Evolutionary conservation across 2,329 filamentous ascomycete genomes (phyloP), one percentile per base, ranked within the genome.

Genomic region (Diaporthe helianthi): DNA sequence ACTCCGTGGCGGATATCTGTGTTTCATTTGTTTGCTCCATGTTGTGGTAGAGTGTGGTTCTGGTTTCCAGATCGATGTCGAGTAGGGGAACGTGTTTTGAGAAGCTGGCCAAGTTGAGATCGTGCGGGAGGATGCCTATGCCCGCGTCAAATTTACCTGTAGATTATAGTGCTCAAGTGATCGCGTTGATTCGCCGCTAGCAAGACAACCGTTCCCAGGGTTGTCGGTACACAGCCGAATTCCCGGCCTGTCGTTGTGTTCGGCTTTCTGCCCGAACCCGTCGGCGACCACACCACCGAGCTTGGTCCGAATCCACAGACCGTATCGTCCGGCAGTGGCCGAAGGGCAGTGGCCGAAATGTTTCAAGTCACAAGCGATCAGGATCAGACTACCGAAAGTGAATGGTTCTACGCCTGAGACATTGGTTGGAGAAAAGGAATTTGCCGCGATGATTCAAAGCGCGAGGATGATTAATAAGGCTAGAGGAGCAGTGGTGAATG

Each of bases 401-500:
- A 31, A 15, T 12, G n/a, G 22, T 13, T 12, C 26, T 53, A 7
- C 13, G 12, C 12, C 15, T 63, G 19, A 1, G 38, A 17, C 12
- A 47, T 36, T 78, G 24, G 73, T 79, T 22, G 72, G 73, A 4
- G 63, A 73, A 0, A 75, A 77, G 3, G 75, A 83, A 22, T 79
- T 88, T 5, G 70, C 72, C 0, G 76, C 79, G 66, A 84, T 86
- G 76, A 87, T 86, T 72, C 71, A 73, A 0, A 85, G 86, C 0
- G 77, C 81, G 1, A 75, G 83, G 0, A 75, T 88, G 1, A 79
- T 87, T 2, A 88, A 87, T 71, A 86, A 85, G 4, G 84, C 86
- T 0, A 76, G 86, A 1, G 86, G 85, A 0, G 82, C 81, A 58
- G 74, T 88, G 1, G 78, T 88, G 0, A 83, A 88, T 68, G 85